These are phyloP conservation scores for Phytophthora rubi DNA, from an alignment of 352 stramenopile genomes.

Conservation along the genomic window DNA sequence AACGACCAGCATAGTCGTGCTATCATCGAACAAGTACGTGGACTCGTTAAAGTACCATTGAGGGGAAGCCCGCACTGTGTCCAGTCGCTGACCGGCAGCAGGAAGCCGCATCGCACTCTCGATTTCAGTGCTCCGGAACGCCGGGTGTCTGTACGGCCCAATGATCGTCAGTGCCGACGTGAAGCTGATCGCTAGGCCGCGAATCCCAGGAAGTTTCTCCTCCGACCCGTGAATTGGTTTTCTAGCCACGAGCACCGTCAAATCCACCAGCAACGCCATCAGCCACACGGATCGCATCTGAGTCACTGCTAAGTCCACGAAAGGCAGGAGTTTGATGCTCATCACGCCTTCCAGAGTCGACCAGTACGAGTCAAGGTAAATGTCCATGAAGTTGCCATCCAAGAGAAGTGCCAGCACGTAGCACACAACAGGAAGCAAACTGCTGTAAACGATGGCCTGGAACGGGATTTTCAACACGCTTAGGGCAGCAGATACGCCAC, in stretches of 20 bases:
- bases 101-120: neutral
- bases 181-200: slow-evolving; percentile 42
- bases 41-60: slow-evolving; percentile 20
- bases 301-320: slow-evolving; percentile 37
- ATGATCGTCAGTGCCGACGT: slow-evolving; percentile 41
- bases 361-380: slow-evolving; percentile 49
- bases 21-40: slow-evolving; percentile 25
- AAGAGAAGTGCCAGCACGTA: slow-evolving; percentile 51
- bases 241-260: slow-evolving; percentile 22
- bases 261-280: slow-evolving; percentile 42
- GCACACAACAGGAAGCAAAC: slow-evolving; percentile 39
- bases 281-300: slow-evolving; percentile 60
- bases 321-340: slow-evolving; percentile 35
- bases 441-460: slow-evolving; percentile 60
- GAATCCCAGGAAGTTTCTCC: slow-evolving; percentile 37
- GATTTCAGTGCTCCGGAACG: slow-evolving; percentile 14
- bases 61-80: slow-evolving; percentile 2
- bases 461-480: slow-evolving; percentile 54
- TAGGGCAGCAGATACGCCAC: slow-evolving; percentile 4
- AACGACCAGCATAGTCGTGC: slow-evolving; percentile 21
- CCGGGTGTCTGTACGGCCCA: slow-evolving; percentile 31
- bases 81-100: slow-evolving; percentile 3
- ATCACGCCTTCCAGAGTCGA: slow-evolving; percentile 24
- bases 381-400: slow-evolving; percentile 48
- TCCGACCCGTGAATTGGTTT: slow-evolving; percentile 10